Percentiles rank a stretch among this genome's conserved stretches.
Conservation (phyloP, 768 basidiomycete species). For the Naganishia randhawae region DNA sequence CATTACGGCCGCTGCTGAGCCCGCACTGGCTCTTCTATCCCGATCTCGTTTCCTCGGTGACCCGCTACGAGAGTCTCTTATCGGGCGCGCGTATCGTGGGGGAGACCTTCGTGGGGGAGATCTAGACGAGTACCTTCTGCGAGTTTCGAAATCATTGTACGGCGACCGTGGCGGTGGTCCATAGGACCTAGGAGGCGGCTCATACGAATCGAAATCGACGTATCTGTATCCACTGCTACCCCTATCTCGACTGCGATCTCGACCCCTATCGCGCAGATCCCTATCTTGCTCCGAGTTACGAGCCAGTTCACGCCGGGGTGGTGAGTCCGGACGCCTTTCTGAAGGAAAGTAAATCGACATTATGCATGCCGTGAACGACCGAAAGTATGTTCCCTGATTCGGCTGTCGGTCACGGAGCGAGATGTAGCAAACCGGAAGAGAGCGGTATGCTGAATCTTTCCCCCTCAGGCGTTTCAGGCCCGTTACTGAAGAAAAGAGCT, state of each 20-base stretch:
- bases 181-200: background rate
- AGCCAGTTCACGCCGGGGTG: background rate
- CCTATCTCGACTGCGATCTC: background rate
- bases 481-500: no score
- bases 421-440: no score
- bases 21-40: background rate
- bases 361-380: background rate
- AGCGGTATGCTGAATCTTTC: no score
- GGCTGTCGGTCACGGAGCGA: no score
- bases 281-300: background rate
- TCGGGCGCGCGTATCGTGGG: background rate
- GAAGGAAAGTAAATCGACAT: background rate
- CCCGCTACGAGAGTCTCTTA: background rate
- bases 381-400: no score
- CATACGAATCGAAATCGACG: background rate
- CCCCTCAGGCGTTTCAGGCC: no score
- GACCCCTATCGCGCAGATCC: background rate
- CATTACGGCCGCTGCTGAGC: background rate
- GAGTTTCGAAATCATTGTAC: background rate
- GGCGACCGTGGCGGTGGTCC: background rate
- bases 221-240: background rate
- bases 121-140: background rate
- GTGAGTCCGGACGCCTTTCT: no score
- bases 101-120: no score
- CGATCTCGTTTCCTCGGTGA: background rate